Conservation (phyloP, 331 rosid species). For the Stylosanthes scabra region DNA sequence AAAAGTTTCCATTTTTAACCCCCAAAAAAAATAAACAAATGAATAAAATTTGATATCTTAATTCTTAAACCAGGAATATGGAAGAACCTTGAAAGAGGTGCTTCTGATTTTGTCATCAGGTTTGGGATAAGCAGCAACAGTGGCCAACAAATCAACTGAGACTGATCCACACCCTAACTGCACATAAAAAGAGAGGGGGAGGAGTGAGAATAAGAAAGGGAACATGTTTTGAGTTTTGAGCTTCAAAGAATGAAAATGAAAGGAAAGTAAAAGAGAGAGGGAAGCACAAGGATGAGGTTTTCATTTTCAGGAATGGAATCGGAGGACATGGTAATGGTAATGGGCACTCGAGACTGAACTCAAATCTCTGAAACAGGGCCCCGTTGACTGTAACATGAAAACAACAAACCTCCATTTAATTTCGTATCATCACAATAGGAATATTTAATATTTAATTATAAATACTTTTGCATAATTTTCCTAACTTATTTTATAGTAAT, state of each 20-base stretch:
- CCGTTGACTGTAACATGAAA: neutral
- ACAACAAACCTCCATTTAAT: neutral
- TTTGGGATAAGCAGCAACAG: constrained; percentile 69
- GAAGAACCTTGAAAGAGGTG: constrained; percentile 65
- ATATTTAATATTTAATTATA: too few species aligned
- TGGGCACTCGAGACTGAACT: neutral
- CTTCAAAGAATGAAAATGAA: constrained; percentile 15
- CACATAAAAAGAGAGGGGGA: constrained; percentile 11
- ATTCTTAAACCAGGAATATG: neutral
- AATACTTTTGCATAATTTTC: too few species aligned
- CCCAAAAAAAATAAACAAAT: neutral
- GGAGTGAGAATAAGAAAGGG: neutral
- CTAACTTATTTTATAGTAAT: too few species aligned
- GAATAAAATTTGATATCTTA: neutral
- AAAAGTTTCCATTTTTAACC: neutral
- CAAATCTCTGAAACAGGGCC: neutral
- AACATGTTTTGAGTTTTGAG: constrained; percentile 15
- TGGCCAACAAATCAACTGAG: constrained; percentile 70
- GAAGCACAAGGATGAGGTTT: constrained; percentile 49
- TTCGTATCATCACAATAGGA: too few species aligned
- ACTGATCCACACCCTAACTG: constrained; percentile 74
- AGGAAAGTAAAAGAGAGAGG: constrained; percentile 2
- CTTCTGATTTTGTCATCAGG: constrained; percentile 88
- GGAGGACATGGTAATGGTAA: constrained; percentile 53
- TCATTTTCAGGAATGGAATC: constrained; percentile 47